Base-by-base conservation (phyloP, 176 grass and related monocot genomes). In the Hsuehochloa calcarea region DNA sequence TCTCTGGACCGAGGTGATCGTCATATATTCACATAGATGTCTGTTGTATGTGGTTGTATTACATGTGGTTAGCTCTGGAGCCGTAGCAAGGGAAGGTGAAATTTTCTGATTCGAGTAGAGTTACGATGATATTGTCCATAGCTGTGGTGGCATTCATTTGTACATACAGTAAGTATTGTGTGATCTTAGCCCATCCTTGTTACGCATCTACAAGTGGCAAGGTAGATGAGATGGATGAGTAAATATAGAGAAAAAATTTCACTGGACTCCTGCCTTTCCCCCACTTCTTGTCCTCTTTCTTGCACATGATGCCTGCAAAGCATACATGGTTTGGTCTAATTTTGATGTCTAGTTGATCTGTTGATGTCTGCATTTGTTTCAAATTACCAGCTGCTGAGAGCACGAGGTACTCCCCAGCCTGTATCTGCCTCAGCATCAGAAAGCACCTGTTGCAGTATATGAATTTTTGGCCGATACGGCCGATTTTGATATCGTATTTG, bases 1-100 rank as follows among this genome's bases (percentile, higher is more conserved):
- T 98, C 35, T 98, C 96, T 0, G 96, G 96, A 23, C 96, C 96
- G 17, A 90, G 96, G 55, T 98, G 93, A 85, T 13, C 2, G 27
- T 64, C 17, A 3, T 26, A 45, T 43, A 49, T 47, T 49, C 49
- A 16, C 10, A 12, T 54, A 47, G 75, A 56, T 77, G 44, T 43
- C 69, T 52, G 47, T 79, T 17, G 3, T 65, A 37, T 10, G 62
- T 62, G 12, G 8, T 19, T 75, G 75, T 52, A 11, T 81, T 39
- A n/a, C 26, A 75, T 75, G 65, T 12, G 16, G 61, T 66, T 66
- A 61, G 67, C 64, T 74, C 50, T 65, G 9, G 69, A 75, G 61
- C 6, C 31, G 6, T 65, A 35, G 14, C 43, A 47, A 52, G 26
- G 41, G 35, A 59, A 72, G 77, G 34, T 31, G 71, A 41, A 75